Evolutionary conservation across 441 rosid genomes (phyloP), one percentile per base, ranked within the genome.

Genomic region (Eugenia klotzschiana): DNA sequence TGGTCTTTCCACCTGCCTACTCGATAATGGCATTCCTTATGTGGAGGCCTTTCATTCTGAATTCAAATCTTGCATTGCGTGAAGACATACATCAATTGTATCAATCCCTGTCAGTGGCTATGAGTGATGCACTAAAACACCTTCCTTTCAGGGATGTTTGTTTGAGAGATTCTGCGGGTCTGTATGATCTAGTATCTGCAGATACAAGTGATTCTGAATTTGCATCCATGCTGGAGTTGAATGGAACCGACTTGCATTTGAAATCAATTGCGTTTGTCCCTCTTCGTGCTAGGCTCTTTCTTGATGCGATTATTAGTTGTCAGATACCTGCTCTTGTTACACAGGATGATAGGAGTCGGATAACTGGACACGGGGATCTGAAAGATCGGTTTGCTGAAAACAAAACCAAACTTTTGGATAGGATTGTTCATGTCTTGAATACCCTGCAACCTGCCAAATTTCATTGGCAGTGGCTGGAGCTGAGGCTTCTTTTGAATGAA

Each of bases 381-480:
- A 93, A 92, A 87, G 87, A 69, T 80, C 91, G 87, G 79, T 90
- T 86, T 83, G 88, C 84, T 25, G 98, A 93, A 84, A 92, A 84
- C 83, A 95, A 90, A 85, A 85, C 92, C 29, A 98, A 92, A 91
- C 94, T 94, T 83, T 87, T 88, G 83, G 98, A 96, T 90, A 96
- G 91, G 91, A 91, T 98, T 83, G 98, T 98, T 41, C 89, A 88
- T 82, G 93, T 93, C 46, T 88, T 98, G 87, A 97, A 98, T 82
- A 88, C 93, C 77, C 89, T 98, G 86, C 99, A 96, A 85, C 98
- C 99, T 87, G 99, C 99, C 53, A 96, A 94, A 85, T 98, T 98
- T 86, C 98, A 94, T 89, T 98, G 99, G 99, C 99, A 98, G 88
- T 98, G 99, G 99, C 89, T 98, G 88, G 99, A 98, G 88, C 98